Conservation (phyloP, 2,329 filamentous ascomycete genomes). For the Diaporthe citriasiana region DNA sequence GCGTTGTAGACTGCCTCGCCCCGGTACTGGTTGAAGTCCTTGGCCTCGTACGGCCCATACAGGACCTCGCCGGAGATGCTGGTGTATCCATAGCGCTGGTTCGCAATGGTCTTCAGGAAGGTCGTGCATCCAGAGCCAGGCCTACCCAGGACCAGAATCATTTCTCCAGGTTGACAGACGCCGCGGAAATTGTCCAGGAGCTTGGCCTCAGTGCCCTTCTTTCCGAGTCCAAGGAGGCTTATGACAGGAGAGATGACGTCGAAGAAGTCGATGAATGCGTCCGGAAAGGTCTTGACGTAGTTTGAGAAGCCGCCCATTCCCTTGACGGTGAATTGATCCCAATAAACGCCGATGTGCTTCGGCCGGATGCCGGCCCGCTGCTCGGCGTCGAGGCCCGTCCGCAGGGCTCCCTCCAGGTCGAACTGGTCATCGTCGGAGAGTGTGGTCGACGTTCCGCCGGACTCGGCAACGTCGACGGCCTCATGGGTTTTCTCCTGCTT, state of each 20-base stretch:
- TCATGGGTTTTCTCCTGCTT: constrained; percentile 34
- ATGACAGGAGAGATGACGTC: constrained; percentile 78
- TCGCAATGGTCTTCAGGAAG: constrained; percentile 77
- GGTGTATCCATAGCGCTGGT: constrained; percentile 72
- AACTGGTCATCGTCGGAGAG: constrained; percentile 72
- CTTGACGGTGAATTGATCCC: constrained; percentile 82
- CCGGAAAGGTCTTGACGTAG: constrained; percentile 80
- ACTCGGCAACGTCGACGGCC: constrained; percentile 60
- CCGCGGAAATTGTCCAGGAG: constrained; percentile 81
- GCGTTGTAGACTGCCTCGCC: constrained; percentile 90
- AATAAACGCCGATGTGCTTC: constrained; percentile 85
- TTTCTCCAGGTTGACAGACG: constrained; percentile 84
- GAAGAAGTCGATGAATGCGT: constrained; percentile 82
- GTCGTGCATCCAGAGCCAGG: constrained; percentile 82
- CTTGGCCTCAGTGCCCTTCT: constrained; percentile 78
- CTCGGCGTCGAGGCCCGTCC: constrained; percentile 79
- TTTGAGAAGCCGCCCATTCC: constrained; percentile 82
- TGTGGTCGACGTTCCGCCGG: constrained; percentile 51
- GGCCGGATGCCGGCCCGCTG: constrained; percentile 82
- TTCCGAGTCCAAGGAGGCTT: constrained; percentile 73
- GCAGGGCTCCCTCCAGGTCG: constrained; percentile 81
- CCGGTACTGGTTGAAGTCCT: constrained; percentile 81
- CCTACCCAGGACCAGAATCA: constrained; percentile 85
- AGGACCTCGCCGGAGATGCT: constrained; percentile 76
- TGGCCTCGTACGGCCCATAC: constrained; percentile 80